A percentile compares a stretch with the other conserved stretches of the same genome.
phyloP scores from a whole-genome alignment of 2,329 filamentous ascomycete species.

The Verticillium albo-atrum region DNA sequence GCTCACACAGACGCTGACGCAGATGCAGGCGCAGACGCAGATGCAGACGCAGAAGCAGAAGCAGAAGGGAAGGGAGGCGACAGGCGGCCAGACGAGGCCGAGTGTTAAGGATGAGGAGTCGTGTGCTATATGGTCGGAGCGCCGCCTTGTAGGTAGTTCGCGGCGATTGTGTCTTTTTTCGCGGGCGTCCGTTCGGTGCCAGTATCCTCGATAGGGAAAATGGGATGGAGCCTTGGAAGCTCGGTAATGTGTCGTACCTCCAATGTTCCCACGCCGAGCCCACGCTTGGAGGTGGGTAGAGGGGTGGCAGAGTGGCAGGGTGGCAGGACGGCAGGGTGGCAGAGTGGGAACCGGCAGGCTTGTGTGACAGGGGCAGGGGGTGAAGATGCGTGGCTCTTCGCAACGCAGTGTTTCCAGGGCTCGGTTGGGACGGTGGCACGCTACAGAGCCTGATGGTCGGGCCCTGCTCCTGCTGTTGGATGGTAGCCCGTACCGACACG shows the following conservation, averaged over 20 bases:
- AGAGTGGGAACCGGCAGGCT: conserved; percentile 12
- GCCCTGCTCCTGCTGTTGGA: background rate
- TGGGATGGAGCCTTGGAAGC: background rate
- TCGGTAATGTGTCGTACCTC: background rate
- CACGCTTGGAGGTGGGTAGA: background rate
- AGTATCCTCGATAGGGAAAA: background rate
- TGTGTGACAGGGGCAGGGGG: conserved; percentile 9
- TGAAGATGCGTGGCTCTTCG: background rate
- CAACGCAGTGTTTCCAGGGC: background rate
- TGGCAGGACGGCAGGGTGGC: background rate
- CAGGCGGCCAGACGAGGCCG: background rate
- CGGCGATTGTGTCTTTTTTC: background rate
- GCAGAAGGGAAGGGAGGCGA: background rate
- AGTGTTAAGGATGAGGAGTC: background rate
- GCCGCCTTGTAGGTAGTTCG: background rate
- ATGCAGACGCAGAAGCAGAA: background rate
- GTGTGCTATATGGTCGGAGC: background rate
- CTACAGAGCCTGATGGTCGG: background rate
- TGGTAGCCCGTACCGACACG: background rate
- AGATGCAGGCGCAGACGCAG: no score
- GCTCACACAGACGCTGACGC: background rate
- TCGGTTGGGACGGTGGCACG: background rate
- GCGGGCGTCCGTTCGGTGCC: background rate
- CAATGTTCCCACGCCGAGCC: background rate
- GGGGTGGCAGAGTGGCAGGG: background rate